phyloP scores from a whole-genome alignment of 139 green algal genomes.

The Coelastrella sp. region DNA sequence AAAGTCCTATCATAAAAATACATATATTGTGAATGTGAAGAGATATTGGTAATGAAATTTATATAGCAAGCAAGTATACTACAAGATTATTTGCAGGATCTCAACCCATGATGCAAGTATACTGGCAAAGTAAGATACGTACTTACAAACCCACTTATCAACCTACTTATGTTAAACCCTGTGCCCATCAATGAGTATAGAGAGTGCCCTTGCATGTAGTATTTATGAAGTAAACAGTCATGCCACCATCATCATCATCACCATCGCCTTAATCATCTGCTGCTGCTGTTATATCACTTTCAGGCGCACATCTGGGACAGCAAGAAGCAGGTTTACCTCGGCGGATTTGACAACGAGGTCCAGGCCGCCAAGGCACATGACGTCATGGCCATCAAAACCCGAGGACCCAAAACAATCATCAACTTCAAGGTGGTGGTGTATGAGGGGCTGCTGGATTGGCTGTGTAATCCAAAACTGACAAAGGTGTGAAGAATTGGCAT shows the following conservation, averaged over 20 bases:
- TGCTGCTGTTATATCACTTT: background rate
- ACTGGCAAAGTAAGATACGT: too few species aligned
- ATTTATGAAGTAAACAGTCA: background rate
- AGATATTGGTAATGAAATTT: too few species aligned
- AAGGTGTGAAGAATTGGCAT: background rate
- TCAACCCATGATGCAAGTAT: too few species aligned
- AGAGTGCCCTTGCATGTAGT: background rate
- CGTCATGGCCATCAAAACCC: slow-evolving; percentile 57
- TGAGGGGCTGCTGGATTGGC: background rate
- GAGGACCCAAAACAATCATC: slow-evolving; percentile 40
- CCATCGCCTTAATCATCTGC: background rate
- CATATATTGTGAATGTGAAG: too few species aligned
- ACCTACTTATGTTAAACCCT: too few species aligned
- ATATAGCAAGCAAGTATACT: too few species aligned
- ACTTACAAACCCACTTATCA: too few species aligned
- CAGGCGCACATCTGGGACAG: slow-evolving; percentile 62
- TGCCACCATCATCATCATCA: background rate
- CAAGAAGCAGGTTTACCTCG: slow-evolving; percentile 72
- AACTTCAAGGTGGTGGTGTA: slow-evolving; percentile 48
- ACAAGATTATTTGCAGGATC: too few species aligned
- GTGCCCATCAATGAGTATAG: too few species aligned
- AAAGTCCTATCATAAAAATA: too few species aligned
- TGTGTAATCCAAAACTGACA: background rate
- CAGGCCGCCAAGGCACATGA: slow-evolving; percentile 58
- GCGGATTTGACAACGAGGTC: slow-evolving; percentile 55